Base-by-base conservation (phyloP, 2,329 filamentous ascomycete species). In the Emmonsiellopsis sp. region DNA sequence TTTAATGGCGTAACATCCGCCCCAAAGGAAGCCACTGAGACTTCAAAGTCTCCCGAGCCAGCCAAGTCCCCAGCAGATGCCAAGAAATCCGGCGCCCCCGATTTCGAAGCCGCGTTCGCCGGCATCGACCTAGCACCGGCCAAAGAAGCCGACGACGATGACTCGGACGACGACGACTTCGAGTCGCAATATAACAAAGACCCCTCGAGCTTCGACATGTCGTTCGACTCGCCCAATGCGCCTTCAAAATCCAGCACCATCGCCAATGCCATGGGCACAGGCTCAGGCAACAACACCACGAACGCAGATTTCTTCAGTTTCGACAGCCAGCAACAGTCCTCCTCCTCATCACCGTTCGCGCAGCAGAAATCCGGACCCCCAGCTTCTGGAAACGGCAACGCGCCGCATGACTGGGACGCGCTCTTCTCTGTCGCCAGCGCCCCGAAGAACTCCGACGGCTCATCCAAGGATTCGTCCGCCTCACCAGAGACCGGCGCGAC, bases 381-480 rank as follows among this genome's bases (percentile, higher is more conserved):
- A 42, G 59, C 72, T 52, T 66, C 74, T 52, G 65, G 68, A 45
- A 66, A 72, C 55, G 65, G 69, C 47, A 66, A 67, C 44, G 59
- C 70, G 1, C 69, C 73, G 35, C 87, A 94, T 61, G 92, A 97
- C 68, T 97, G 93, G 93, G 92, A 97, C 64, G 87, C 89, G 40
- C 89, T 97, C 53, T 97, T 97, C 72, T 86, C 88, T 1, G 85
- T 85, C 30, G 75, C 95, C 7, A 87, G 92, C 61, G 79, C 79
- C 1, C 71, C 79, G 8, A 62, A 61, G 38, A 56, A 51, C 43
- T 57, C 66, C 56, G 60, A 68, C 48, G 63, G 54, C n/a, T 44
- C 50, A 42, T 26, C 8, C 44, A 52, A 10, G 16, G 20, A 26
- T 26, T 4, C 20, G 20, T 26, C 20, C 5, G 38, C 16, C 30